Base-by-base conservation (phyloP, 768 basidiomycete genomes). In the Naganishia randhawae region DNA sequence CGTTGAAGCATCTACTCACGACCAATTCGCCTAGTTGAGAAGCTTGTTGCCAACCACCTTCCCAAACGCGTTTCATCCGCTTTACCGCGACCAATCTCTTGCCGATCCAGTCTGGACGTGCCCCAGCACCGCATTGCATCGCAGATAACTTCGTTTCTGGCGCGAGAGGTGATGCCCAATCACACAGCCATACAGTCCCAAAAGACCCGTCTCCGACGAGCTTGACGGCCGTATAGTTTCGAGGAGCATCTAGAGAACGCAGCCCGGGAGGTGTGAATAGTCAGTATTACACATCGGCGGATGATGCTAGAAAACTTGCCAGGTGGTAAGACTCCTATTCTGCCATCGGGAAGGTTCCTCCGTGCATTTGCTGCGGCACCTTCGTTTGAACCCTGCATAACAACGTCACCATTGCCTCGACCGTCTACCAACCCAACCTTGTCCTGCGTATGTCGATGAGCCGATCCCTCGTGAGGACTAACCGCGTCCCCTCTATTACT, bases 11-110 rank as follows among this genome's bases (percentile, higher is more conserved):
- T 22, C 6, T 16, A 74, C 80, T 76, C 70, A 81, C 80, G 57
- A 76, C 79, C 17, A 99, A 88, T 80, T 99, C 96, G 78, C 96
- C 96, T 75, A 96, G 85, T 74, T 86, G 87, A 80, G 88, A 89
- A 81, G 95, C 97, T 82, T 99, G 93, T 76, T 91, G 89, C 96
- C 96, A 99, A 39, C 96, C 94, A 37, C 93, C 91, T 76, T 96
- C 91, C 90, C 93, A 97, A 73, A 86, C 88, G 84, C 89, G 91
- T 85, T 92, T 98, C 94, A 98, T 98, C 76, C 92, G 83, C 83
- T 99, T 99, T 74, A 99, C 86, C 69, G 96, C 96, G 68, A 98
- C 96, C 71, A 99, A 85, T 68, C 90, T 86, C 82, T 93, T 97
- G 66, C 91, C 92, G 55, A 85, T 85, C 88, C 94, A 99, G 80